Evolutionary conservation across 257 asterid genomes (phyloP).

Genomic region (Ocimum tenuiflorum): DNA sequence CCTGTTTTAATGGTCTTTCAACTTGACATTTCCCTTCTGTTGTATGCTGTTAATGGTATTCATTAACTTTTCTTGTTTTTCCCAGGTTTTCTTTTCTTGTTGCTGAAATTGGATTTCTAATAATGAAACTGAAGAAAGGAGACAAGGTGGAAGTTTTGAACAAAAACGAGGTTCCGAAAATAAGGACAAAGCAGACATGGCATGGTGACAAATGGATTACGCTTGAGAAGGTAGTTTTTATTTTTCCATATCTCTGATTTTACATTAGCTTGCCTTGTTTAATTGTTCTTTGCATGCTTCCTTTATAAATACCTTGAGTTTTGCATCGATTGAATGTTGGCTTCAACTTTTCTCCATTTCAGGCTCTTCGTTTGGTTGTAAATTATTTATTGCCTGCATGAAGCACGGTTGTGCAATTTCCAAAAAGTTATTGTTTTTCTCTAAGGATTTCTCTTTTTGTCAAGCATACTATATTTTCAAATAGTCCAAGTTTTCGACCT

Average conservation of each 20-base stretch:
- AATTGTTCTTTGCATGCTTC: neutral
- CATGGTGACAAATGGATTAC: conserved; percentile 50
- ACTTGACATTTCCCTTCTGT: neutral
- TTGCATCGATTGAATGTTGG: neutral
- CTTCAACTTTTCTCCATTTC: neutral
- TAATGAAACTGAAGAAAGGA: conserved; percentile 58
- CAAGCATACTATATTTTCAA: neutral
- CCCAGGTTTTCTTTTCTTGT: conserved; percentile 40
- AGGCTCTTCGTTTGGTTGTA: neutral
- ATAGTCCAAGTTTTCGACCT: neutral
- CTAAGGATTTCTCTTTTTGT: neutral
- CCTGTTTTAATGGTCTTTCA: neutral
- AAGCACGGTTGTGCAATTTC: neutral
- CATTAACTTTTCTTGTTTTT: conserved; percentile 8
- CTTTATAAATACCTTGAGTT: neutral
- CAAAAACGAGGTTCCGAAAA: conserved; percentile 32
- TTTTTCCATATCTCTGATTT: conserved; percentile 3
- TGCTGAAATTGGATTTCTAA: conserved; percentile 10
- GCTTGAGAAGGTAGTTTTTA: conserved; percentile 43
- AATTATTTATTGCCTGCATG: neutral
- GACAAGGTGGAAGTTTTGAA: conserved; percentile 70
- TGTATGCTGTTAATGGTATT: neutral
- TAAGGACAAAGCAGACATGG: conserved; percentile 59
- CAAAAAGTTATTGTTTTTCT: neutral
- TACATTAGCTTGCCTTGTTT: neutral